Evolutionary conservation across 345 rosid genomes (phyloP).

Genomic region (Raphanus raphanistrum): DNA sequence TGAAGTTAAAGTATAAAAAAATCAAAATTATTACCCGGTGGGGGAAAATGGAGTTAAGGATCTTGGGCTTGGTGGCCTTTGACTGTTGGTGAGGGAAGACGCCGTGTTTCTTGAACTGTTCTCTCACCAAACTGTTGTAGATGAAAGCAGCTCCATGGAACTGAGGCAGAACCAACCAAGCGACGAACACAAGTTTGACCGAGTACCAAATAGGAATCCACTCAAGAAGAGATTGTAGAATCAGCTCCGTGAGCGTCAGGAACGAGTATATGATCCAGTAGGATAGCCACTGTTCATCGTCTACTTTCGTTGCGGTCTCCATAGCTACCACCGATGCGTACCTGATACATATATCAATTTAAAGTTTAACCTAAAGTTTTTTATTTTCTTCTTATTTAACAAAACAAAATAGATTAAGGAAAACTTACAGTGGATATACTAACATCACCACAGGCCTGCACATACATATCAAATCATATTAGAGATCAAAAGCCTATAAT

Average conservation of each 20-base stretch:
- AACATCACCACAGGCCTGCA: slow-evolving; percentile 75
- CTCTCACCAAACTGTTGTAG: slow-evolving; percentile 61
- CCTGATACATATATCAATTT: slow-evolving; percentile 17
- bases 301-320: slow-evolving; percentile 63
- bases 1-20: background rate
- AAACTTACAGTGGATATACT: slow-evolving; percentile 72
- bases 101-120: slow-evolving; percentile 48
- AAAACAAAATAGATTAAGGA: background rate
- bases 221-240: slow-evolving; percentile 63
- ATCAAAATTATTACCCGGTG: background rate
- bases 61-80: slow-evolving; percentile 18
- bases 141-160: slow-evolving; percentile 79
- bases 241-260: slow-evolving; percentile 68
- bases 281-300: slow-evolving; percentile 92
- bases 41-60: slow-evolving; percentile 26
- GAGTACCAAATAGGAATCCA: slow-evolving; percentile 91
- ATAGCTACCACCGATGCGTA: slow-evolving; percentile 81
- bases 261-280: slow-evolving; percentile 88
- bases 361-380: background rate
- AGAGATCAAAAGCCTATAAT: background rate
- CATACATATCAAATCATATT: background rate
- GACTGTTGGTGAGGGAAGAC: background rate
- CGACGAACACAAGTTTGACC: slow-evolving; percentile 51
- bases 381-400: background rate
- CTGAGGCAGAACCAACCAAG: slow-evolving; percentile 77